Conservation (phyloP, 2,329 filamentous ascomycete species). For the Albifimbria verrucaria region DNA sequence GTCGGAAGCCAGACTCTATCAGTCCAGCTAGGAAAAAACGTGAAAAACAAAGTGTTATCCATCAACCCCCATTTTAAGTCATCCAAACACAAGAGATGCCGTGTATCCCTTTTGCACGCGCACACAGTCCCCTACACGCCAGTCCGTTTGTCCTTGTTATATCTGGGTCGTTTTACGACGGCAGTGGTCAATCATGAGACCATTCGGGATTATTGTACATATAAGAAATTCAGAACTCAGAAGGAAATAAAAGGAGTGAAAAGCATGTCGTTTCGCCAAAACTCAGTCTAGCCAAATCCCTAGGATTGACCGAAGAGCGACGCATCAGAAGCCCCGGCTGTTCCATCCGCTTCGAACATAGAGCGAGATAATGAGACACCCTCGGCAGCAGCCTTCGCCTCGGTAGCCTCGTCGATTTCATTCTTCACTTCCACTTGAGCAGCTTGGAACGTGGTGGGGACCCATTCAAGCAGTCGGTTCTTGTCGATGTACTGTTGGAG, state of each 20-base stretch:
- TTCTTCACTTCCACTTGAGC: slow-evolving; percentile 32
- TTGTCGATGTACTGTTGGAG: slow-evolving; percentile 65
- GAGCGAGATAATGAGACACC: background rate
- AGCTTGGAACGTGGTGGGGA: slow-evolving; percentile 33
- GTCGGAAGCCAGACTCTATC: background rate
- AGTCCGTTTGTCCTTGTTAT: background rate
- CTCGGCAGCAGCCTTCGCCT: background rate
- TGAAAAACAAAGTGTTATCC: no score
- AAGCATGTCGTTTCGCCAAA: background rate
- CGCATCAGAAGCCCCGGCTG: background rate
- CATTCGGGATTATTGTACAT: background rate
- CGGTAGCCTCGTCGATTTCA: slow-evolving; percentile 27
- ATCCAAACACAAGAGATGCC: background rate
- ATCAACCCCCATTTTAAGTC: background rate
- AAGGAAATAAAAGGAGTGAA: no score
- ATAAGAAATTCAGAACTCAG: no score
- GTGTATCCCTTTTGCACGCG: background rate
- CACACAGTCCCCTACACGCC: background rate
- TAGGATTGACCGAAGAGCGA: background rate
- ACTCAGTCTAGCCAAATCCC: background rate
- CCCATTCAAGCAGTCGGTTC: slow-evolving; percentile 69
- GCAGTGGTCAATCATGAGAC: background rate
- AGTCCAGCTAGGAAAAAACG: background rate
- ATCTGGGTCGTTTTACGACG: background rate
- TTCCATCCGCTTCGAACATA: background rate